Evolutionary conservation across 805 yeast species (phyloP), one percentile per base, ranked within the genome.

Genomic region (Candida tammaniensis): DNA sequence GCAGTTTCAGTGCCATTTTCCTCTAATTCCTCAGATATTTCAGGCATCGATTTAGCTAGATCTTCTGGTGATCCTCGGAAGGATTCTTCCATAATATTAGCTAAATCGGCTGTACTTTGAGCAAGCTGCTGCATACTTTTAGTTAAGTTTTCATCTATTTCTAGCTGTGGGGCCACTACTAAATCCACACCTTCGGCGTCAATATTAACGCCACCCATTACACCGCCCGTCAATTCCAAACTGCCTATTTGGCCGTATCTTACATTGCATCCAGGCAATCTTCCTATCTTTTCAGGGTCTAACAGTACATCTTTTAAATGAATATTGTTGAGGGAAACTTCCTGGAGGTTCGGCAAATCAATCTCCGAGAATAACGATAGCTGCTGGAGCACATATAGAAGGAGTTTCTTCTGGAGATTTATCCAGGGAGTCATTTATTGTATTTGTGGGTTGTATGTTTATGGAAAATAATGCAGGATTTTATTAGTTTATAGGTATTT

Each of bases 291-390:
- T 19, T 82, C 86, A 0, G 86, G 78, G 51, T 84, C 91, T 18
- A 89, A 59, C 31, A 78, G 70, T 7, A 89, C 75, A 54, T 86
- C 81, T 28, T 74, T 70, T 12, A 68, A 51, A 9, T 59, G 57
- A 74, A 70, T 38, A 64, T 67, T 55, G 70, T 72, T 55, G 64
- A 86, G 61, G 4, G 94, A 80, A 0, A 89, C 87, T 49, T 66
- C 68, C 40, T 87, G 93, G 34, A 89, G 56, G 51, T 87, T 83
- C 13, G 87, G 82, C 13, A 87, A 65, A 55, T 88, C 94, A 15
- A 88, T 74, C 45, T 82, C 84, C 1, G 95, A 83, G 51, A 89
- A 86, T 26, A 89, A 61, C 11, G 89, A 78, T 27, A 88, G 74
- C 57, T 86, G 91, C 53, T 84, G 86, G 17, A 89, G 71, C 4